Base-by-base conservation (phyloP, 176 grass and related monocot genomes). In the Eremochloa ophiuroides region DNA sequence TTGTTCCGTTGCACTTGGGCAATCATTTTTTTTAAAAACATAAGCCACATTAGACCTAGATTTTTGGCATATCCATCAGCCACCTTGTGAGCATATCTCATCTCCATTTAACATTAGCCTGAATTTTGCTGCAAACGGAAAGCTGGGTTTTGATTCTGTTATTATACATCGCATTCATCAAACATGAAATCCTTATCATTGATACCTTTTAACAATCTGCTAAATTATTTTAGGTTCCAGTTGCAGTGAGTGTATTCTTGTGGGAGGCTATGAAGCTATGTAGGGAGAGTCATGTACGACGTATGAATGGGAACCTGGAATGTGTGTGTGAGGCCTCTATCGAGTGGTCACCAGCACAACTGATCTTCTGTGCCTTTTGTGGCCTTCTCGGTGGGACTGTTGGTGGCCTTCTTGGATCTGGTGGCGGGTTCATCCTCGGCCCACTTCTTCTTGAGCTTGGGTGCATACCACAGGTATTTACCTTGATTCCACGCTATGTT, bases 391-490 rank as follows among this genome's bases (percentile, higher is more conserved):
- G 97, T 6, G 97, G 97, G 2, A 96, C 91, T 11, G 97, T 96
- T 20, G 97, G 97, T 22, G 97, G 97, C 14, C 89, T 99, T 71
- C 87, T 99, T 4, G 97, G 93, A 48, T 99, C 97, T 29, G 97
- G 97, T 3, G 97, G 97, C 1, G 97, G 97, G 11, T 99, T 99
- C 73, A 94, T 99, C 58, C 97, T 99, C 0, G 97, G 97, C 17
- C 97, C 97, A 16, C 97, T 99, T 63, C 93, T 99, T 29, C 97
- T 99, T 8, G 97, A 99, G 78, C 86, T 99, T 33, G 97, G 97
- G 37, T 92, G 92, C 48, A 99, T 99, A 71, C 97, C 97, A 35
- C 97, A 99, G 93, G 93, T 99, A 87, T 31, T 79, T 68, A 27
- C 71, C 56, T 81, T 13, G 72, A 58, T 62, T 73, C 25, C 16